These are phyloP conservation scores for Mycena leptocephala DNA, from an alignment of 768 basidiomycete genomes.

Conservation along the genomic window DNA sequence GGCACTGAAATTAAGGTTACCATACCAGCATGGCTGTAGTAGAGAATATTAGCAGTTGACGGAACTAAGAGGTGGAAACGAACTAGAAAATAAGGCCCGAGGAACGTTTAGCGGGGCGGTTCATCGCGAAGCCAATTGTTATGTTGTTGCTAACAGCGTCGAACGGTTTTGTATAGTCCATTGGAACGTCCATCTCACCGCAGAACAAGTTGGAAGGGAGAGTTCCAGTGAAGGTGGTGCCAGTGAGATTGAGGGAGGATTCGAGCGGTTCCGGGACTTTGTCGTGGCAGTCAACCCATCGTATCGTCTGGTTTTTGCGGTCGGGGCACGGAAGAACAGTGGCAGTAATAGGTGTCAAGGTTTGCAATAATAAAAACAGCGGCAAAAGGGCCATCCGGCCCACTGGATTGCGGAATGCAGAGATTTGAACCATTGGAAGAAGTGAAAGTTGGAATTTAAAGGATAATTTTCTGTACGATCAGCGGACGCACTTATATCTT, in stretches of 20 bases:
- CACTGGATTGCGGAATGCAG: too few species aligned
- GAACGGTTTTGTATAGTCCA: conserved; percentile 30
- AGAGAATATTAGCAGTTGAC: background rate
- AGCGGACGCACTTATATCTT: too few species aligned
- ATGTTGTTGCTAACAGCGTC: conserved; percentile 14
- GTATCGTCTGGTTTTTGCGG: conserved; percentile 10
- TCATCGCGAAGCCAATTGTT: conserved; percentile 33
- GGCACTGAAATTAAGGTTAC: background rate
- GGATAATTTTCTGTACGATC: too few species aligned
- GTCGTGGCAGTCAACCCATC: conserved; percentile 26
- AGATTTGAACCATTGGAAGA: too few species aligned
- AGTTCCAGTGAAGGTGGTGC: background rate
- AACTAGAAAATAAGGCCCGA: conserved; percentile 20
- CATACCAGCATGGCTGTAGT: conserved; percentile 3
- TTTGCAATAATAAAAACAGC: background rate
- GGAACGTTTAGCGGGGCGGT: conserved; percentile 22
- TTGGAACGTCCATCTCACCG: conserved; percentile 31
- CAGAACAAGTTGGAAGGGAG: conserved; percentile 24
- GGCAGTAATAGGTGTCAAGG: background rate
- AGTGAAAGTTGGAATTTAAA: too few species aligned
- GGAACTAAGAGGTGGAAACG: background rate
- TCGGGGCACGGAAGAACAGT: background rate
- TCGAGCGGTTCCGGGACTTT: conserved; percentile 11
- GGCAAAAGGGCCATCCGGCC: background rate
- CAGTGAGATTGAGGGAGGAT: conserved; percentile 11